Conservation (phyloP, 2,329 filamentous ascomycete species). For the Ophiostoma perfectum region DNA sequence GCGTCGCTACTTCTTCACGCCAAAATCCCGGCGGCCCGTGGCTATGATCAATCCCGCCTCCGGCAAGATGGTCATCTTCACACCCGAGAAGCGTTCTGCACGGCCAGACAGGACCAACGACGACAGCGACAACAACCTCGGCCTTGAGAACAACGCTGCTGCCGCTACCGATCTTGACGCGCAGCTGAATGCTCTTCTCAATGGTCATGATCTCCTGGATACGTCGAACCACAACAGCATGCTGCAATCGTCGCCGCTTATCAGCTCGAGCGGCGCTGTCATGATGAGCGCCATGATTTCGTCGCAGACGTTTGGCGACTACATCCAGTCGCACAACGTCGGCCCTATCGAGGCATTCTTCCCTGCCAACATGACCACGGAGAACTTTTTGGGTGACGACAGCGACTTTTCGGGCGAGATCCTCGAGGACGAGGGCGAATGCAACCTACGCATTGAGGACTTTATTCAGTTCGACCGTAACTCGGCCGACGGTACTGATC, state of each 20-base stretch:
- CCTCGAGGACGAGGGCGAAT: conserved; percentile 63
- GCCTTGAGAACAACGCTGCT: neutral
- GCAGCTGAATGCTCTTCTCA: conserved; percentile 3
- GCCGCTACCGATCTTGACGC: neutral
- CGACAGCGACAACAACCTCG: conserved; percentile 2
- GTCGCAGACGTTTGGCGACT: conserved; percentile 50
- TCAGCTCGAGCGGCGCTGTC: conserved; percentile 54
- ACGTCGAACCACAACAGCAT: conserved; percentile 28
- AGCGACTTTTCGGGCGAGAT: conserved; percentile 44
- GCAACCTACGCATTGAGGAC: conserved; percentile 61
- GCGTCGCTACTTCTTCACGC: conserved; percentile 51
- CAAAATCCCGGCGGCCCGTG: conserved; percentile 51
- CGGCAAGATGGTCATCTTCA: conserved; percentile 60
- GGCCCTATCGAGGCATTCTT: conserved; percentile 73
- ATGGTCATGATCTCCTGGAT: conserved; percentile 1
- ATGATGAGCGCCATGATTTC: conserved; percentile 72
- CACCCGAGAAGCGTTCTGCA: conserved; percentile 38
- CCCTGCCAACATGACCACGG: conserved; percentile 52
- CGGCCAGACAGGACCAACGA: conserved; percentile 9
- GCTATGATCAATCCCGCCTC: conserved; percentile 54
- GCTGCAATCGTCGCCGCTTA: conserved; percentile 50
- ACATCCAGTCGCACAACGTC: conserved; percentile 57
- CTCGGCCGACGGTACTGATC: conserved; percentile 33
- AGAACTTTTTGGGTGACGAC: conserved; percentile 51
- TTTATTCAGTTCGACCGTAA: conserved; percentile 61